phyloP scores from a whole-genome alignment of 371 early-diverging fungal species.

The Mucor velutinosus region DNA sequence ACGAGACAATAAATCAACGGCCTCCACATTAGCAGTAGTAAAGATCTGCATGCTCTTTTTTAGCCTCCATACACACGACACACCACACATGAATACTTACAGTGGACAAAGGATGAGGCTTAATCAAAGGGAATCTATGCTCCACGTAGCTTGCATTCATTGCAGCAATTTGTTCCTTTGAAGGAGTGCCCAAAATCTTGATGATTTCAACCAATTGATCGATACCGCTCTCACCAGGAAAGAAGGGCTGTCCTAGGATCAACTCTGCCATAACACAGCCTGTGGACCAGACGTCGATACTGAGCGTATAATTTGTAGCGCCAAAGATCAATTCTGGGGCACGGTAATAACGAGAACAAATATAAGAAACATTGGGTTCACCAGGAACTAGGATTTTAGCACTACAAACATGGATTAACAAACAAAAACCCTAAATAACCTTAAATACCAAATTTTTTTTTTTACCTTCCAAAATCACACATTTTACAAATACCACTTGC shows the following conservation, averaged over 20 bases:
- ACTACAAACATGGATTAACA: conserved; percentile 32
- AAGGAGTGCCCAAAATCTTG: conserved; percentile 98
- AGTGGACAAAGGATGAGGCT: conserved; percentile 87
- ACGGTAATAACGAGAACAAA: conserved; percentile 98
- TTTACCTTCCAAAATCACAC: conserved; percentile 96
- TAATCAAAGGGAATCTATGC: conserved; percentile 97
- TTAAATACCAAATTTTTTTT: neutral
- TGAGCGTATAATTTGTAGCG: conserved; percentile 91
- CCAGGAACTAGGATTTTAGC: conserved; percentile 96
- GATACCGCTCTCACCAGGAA: conserved; percentile 99
- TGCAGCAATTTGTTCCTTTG: conserved; percentile 90
- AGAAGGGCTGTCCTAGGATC: conserved; percentile 94
- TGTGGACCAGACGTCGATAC: conserved; percentile 97
- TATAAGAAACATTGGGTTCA: conserved; percentile 97
- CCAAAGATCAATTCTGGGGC: conserved; percentile 99
- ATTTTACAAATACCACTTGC: conserved; percentile 90
- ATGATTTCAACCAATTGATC: conserved; percentile 99
- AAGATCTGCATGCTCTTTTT: conserved; percentile 48
- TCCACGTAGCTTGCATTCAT: conserved; percentile 98
- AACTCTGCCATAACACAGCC: conserved; percentile 99
- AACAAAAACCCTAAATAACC: neutral
- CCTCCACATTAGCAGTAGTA: conserved; percentile 74
- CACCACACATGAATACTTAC: conserved; percentile 37
- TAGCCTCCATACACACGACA: neutral
- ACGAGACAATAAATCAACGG: conserved; percentile 82